Percentiles rank a stretch among this genome's conserved stretches.
Conservation (phyloP, 1,284 basidiomycete genomes). For the Amylostereum chailletii region DNA sequence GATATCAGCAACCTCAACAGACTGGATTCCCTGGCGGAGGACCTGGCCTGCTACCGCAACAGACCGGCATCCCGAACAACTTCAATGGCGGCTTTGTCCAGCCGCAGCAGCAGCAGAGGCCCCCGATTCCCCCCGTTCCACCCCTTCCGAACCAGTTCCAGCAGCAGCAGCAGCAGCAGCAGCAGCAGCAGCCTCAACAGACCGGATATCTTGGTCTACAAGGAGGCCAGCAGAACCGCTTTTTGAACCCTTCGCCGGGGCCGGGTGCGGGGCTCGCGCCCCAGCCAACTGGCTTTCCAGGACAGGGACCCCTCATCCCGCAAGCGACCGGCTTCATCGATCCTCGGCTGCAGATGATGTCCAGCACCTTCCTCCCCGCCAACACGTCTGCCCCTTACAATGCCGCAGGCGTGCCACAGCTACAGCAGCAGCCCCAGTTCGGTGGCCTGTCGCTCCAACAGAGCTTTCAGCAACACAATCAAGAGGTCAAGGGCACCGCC, state of each 20-base stretch:
- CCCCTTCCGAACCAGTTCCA: constrained; percentile 52
- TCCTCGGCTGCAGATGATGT: constrained; percentile 80
- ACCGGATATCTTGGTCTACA: constrained; percentile 16
- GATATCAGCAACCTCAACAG: constrained; percentile 33
- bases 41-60: constrained; percentile 36
- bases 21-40: constrained; percentile 35
- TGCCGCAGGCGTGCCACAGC: constrained; percentile 56
- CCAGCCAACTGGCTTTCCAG: constrained; percentile 52
- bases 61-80: constrained; percentile 36
- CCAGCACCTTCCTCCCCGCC: constrained; percentile 78
- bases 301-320: constrained; percentile 46
- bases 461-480: constrained; percentile 74
- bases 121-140: constrained; percentile 53
- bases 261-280: constrained; percentile 32
- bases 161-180: constrained; percentile 33
- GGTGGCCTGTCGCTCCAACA: constrained; percentile 56
- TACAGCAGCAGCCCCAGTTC: constrained; percentile 51
- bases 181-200: constrained; percentile 24
- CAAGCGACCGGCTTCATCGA: constrained; percentile 82
- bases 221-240: constrained; percentile 28
- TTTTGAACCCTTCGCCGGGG: constrained; percentile 42
- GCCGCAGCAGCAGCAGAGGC: constrained; percentile 32
- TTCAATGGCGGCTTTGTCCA: constrained; percentile 35
- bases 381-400: constrained; percentile 56
- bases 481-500: constrained; percentile 60